phyloP scores from a whole-genome alignment of 148 eudicot species.

The Beta vulgaris region DNA sequence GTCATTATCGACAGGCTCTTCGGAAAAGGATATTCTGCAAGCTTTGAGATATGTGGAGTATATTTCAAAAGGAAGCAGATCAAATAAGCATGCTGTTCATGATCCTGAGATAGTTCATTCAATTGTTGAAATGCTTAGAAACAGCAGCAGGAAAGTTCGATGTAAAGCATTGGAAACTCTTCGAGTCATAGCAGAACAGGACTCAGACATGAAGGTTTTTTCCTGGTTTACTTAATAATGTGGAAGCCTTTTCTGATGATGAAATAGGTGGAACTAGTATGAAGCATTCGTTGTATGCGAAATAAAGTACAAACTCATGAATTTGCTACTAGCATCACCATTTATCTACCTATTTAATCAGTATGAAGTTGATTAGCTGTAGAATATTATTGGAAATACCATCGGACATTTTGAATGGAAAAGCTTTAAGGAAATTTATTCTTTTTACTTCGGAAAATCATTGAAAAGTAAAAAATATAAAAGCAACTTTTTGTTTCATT shows the following conservation, averaged over 20 bases:
- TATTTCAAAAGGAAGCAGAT: constrained; percentile 47
- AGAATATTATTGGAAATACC: not conserved
- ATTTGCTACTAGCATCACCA: not conserved
- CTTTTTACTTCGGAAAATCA: no score
- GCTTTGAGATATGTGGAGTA: constrained; percentile 60
- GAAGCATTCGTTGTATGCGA: not conserved
- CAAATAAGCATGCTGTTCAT: constrained; percentile 57
- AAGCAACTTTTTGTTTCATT: no score
- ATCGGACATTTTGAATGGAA: not conserved
- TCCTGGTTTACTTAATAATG: not conserved
- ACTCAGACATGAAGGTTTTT: constrained; percentile 71
- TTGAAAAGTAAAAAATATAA: no score
- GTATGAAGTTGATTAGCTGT: not conserved
- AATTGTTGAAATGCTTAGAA: constrained; percentile 66
- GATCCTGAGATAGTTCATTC: constrained; percentile 56
- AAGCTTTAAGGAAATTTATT: no score
- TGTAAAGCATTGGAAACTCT: constrained; percentile 74
- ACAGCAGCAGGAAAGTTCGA: constrained; percentile 60
- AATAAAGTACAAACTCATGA: not conserved
- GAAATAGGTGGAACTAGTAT: not conserved
- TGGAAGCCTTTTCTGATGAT: not conserved
- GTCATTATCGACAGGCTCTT: constrained; percentile 47
- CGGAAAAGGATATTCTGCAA: constrained; percentile 56
- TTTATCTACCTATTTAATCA: not conserved
- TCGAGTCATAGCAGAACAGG: constrained; percentile 63